Conservation (phyloP, 306 rosid genomes). For the Mimosa pudica region DNA sequence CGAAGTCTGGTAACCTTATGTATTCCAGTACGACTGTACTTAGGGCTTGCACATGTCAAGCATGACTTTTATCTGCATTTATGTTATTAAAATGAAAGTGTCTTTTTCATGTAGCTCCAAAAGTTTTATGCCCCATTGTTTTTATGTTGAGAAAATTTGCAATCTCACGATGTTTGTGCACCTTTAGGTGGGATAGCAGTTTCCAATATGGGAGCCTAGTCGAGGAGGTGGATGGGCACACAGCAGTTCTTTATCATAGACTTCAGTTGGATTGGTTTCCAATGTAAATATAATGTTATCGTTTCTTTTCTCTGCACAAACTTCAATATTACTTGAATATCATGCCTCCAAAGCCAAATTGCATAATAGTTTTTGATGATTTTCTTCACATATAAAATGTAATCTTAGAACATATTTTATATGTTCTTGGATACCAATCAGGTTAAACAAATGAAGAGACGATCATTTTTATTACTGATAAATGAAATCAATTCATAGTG, state of each 20-base stretch:
- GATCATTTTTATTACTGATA: not conserved
- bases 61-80: conserved; percentile 18
- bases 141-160: conserved; percentile 2
- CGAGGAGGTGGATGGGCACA: conserved; percentile 99
- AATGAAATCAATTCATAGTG: not conserved
- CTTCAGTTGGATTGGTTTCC: conserved; percentile 99
- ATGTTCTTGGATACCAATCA: not conserved
- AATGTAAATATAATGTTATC: conserved; percentile 55
- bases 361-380: not conserved
- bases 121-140: conserved; percentile 11
- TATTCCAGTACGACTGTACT: conserved; percentile 18
- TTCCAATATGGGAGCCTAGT: conserved; percentile 92
- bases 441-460: not conserved
- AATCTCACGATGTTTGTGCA: conserved; percentile 33
- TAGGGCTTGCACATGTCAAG: not conserved
- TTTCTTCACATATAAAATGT: not conserved
- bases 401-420: not conserved
- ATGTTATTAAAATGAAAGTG: not conserved
- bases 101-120: not conserved
- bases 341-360: not conserved
- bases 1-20: not conserved
- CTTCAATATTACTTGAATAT: conserved; percentile 11
- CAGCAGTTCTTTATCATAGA: conserved; percentile 92
- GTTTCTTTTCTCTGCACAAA: not conserved
- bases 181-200: conserved; percentile 95